Conservation (phyloP, 306 rosid species). For the Prinsepia uniflora region DNA sequence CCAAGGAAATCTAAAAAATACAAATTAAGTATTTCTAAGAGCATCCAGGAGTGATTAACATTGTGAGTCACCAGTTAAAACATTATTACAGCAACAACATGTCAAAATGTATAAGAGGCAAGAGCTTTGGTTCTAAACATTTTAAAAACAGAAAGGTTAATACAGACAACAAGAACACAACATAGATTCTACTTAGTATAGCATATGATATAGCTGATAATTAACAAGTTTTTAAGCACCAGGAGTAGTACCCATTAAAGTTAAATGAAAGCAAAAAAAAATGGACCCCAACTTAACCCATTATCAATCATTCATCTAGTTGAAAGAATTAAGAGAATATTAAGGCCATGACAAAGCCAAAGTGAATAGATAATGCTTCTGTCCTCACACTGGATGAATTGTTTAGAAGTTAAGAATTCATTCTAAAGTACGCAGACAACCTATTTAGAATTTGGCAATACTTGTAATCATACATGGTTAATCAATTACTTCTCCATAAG, state of each 20-base stretch:
- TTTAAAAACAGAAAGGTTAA: background rate
- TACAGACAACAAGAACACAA: background rate
- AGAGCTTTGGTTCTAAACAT: background rate
- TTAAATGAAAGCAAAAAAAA: background rate
- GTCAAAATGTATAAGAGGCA: background rate
- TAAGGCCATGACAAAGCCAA: no score
- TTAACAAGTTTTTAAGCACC: background rate
- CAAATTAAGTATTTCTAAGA: conserved; percentile 12
- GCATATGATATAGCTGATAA: background rate
- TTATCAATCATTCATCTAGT: background rate
- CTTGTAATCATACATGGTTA: no score
- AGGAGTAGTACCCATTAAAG: background rate
- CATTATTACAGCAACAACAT: conserved; percentile 10
- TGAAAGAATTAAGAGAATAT: background rate
- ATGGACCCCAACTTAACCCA: background rate
- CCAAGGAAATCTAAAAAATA: conserved; percentile 57
- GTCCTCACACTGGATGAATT: no score
- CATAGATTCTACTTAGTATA: background rate
- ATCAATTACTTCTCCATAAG: no score
- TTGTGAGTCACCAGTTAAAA: conserved; percentile 6
- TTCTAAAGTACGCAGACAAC: no score
- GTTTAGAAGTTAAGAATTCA: no score
- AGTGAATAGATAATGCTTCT: no score
- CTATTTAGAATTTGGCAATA: no score
- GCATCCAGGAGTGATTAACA: background rate